phyloP scores from a whole-genome alignment of 2,329 filamentous ascomycete genomes.

The Teratosphaeria destructans region DNA sequence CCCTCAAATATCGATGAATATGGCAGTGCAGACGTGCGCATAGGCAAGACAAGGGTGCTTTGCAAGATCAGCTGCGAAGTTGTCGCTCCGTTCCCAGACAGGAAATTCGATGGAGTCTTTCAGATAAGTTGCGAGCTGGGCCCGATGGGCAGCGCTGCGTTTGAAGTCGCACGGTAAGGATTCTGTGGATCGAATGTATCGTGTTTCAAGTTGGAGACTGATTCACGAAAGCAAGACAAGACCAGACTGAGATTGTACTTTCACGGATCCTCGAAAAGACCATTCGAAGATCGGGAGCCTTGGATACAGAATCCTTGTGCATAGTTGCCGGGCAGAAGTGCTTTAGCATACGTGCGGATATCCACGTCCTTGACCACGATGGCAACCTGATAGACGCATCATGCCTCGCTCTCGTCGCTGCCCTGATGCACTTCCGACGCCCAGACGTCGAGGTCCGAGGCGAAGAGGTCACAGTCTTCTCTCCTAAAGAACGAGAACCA shows the following conservation, averaged over 20 bases:
- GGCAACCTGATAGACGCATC: slow-evolving; percentile 80
- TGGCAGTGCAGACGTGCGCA: slow-evolving; percentile 73
- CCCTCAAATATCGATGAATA: slow-evolving; percentile 59
- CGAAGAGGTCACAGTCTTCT: slow-evolving; percentile 75
- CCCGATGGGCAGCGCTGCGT: slow-evolving; percentile 82
- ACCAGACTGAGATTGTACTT: slow-evolving; percentile 61
- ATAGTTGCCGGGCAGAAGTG: slow-evolving; percentile 83
- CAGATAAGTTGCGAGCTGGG: slow-evolving; percentile 84
- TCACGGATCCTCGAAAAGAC: slow-evolving; percentile 89
- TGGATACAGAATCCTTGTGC: slow-evolving; percentile 93
- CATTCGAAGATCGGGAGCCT: slow-evolving; percentile 77
- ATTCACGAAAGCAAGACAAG: slow-evolving; percentile 16
- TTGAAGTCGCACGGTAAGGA: slow-evolving; percentile 65
- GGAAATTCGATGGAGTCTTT: slow-evolving; percentile 92
- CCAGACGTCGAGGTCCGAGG: slow-evolving; percentile 82
- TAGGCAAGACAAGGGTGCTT: slow-evolving; percentile 86
- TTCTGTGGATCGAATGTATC: neutral
- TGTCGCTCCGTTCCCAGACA: slow-evolving; percentile 71
- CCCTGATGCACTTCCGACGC: slow-evolving; percentile 80
- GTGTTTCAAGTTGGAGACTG: slow-evolving; percentile 37
- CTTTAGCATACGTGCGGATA: slow-evolving; percentile 82
- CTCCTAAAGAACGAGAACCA: slow-evolving; percentile 73
- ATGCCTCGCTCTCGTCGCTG: slow-evolving; percentile 78
- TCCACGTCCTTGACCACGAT: slow-evolving; percentile 85
- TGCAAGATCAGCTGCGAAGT: slow-evolving; percentile 83